Evolutionary conservation across 1,139 yeast species (phyloP).

Genomic region (Zhuliangozyma blackwelliae): DNA sequence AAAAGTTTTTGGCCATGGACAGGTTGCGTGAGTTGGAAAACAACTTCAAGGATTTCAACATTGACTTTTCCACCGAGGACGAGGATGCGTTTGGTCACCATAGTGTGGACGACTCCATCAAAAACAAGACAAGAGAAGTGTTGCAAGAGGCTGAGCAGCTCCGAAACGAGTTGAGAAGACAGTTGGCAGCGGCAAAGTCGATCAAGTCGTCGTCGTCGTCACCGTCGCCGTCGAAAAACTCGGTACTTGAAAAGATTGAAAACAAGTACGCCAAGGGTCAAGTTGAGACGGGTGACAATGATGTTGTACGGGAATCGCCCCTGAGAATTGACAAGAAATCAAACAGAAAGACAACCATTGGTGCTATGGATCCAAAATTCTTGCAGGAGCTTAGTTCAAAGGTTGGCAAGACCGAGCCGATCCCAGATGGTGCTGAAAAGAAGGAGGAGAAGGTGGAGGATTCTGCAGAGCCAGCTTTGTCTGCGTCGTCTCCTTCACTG

Average conservation of each 20-base stretch:
- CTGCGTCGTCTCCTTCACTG: constrained; percentile 17
- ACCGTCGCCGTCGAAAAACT: constrained; percentile 9
- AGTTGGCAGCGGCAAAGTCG: constrained; percentile 22
- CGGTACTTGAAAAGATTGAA: constrained; percentile 33
- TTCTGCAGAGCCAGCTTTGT: constrained; percentile 1
- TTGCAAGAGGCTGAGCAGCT: constrained; percentile 44
- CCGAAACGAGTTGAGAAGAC: constrained; percentile 37
- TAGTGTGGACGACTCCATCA: constrained; percentile 33
- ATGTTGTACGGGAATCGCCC: constrained; percentile 5
- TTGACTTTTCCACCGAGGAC: constrained; percentile 41
- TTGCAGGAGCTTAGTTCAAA: constrained; percentile 55
- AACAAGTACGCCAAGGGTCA: constrained; percentile 51
- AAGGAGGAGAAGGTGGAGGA: not conserved
- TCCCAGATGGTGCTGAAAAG: constrained; percentile 15
- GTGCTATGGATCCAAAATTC: constrained; percentile 50
- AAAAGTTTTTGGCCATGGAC: constrained; percentile 61
- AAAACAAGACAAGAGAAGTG: constrained; percentile 36
- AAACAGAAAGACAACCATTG: constrained; percentile 32
- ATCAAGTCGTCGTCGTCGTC: constrained; percentile 2
- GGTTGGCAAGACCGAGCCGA: constrained; percentile 38
- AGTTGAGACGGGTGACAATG: constrained; percentile 12
- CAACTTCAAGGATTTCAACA: constrained; percentile 56
- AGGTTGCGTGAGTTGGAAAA: constrained; percentile 60
- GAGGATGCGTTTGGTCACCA: constrained; percentile 11
- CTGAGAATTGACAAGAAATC: constrained; percentile 18